Base-by-base conservation (phyloP, 164 flowering plant species). In the Amborella trichopoda region DNA sequence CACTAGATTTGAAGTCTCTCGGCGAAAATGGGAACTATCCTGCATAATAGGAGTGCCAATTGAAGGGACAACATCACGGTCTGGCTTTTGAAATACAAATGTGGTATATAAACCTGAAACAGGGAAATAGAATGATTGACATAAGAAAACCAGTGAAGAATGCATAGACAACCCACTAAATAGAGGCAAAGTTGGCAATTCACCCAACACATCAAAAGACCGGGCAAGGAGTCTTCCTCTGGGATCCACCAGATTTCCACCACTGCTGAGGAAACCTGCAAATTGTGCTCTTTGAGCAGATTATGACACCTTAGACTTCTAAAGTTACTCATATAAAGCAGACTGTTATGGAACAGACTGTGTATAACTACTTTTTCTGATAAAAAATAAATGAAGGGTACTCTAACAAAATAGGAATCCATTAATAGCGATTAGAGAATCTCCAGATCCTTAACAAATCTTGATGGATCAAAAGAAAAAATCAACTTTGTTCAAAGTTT, bases 211-310 rank as follows among this genome's bases (percentile, higher is more conserved):
- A 58, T 91, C 99, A 65, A 65, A 78, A 23, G 95, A 74, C 27
- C 96, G 78, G 42, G 90, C 85, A 54, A 87, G 82, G 54, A 84
- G 96, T 50, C 72, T 76, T 48, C 96, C 99, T 62, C 87, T 70
- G 13, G 80, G 75, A 70, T 91, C 96, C 45, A 87, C 69, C 30
- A 87, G 66, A 63, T 72, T 80, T 39, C 73, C 69, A 52, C 76
- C 83, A 56, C 56, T 74, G 44, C 54, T 56, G 14, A 91, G 65
- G 90, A 84, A 60, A 44, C 85, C 80, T 52, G 82, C 77, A 59
- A 91, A 73, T 52, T 76, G 90, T 28, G 77, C 71, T 65, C 99
- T 91, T 58, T 14, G 23, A 22, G 26, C 41, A 50, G 46, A 61
- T 19, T 24, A 1, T 16, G 20, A 40, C 40, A 21, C 18, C 22